Base-by-base conservation (phyloP, 1,284 basidiomycete genomes). In the Cryptococcus hybrid region DNA sequence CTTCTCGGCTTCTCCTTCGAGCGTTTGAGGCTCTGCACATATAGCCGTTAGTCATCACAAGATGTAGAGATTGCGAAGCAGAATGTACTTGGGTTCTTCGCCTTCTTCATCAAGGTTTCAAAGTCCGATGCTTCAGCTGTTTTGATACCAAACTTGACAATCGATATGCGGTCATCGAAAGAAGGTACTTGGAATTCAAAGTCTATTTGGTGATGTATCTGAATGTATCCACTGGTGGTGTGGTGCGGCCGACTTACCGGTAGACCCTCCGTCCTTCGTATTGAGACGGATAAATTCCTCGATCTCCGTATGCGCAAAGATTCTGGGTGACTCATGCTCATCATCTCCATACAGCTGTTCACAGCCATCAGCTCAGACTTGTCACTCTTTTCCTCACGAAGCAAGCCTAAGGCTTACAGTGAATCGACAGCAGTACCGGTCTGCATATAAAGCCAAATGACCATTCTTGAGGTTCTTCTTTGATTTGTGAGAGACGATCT, bases 361-460 rank as follows among this genome's bases (percentile, higher is more conserved):
- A 42, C 30, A 30, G 30, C 30, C 30, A 42, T 12, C 40, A 42
- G 40, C 15, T 42, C 40, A 12, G 40, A 5, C 11, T 42, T 11
- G 11, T 11, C 12, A 42, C 40, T 12, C 2, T 12, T 12, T 15
- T 42, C 5, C 40, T 42, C 15, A 42, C 40, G 15, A 12, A 42
- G 11, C 15, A 12, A 42, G 11, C 15, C 5, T 42, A 51, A 30
- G 30, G 4, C 54, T 55, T 24, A 64, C 62, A 40, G 56, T 56
- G 38, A 57, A 54, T 13, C 39, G 7, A 11, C 61, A 40, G 0
- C 42, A 50, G 15, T 38, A 50, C 11, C 36, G 24, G 34, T 64
- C 65, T 13, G 62, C 35, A 38, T 64, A 66, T 5, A 58, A 37
- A 8, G 59, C 45, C 1, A 66, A 34, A 7, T 55, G n/a, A 13